A percentile compares a stretch with the other conserved stretches of the same genome.
These are phyloP conservation scores for Mucor lusitanicus DNA, from an alignment of 371 early-diverging fungal genomes.

Conservation along the genomic window DNA sequence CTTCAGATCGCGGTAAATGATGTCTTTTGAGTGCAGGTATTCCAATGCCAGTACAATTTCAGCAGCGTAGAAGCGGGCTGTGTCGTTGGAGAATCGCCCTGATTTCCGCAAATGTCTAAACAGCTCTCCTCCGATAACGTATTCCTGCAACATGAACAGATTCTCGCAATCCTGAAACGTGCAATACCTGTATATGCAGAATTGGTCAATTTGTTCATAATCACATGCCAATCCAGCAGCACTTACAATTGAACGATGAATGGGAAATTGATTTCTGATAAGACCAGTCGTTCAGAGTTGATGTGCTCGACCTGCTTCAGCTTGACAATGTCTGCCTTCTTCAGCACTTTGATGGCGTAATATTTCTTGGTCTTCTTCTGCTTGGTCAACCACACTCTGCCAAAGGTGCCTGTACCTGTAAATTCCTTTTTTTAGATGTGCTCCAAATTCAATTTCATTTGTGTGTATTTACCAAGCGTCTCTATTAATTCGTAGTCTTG, in stretches of 20 bases:
- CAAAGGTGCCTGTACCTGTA: slow-evolving; percentile 60
- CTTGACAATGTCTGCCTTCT: slow-evolving; percentile 87
- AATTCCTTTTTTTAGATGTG: neutral
- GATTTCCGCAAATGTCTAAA: slow-evolving; percentile 60
- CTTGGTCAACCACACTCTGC: slow-evolving; percentile 58
- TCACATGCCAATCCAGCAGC: neutral
- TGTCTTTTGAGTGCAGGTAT: slow-evolving; percentile 90
- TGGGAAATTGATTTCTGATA: slow-evolving; percentile 73
- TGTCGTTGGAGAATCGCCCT: slow-evolving; percentile 76
- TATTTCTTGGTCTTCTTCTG: slow-evolving; percentile 54
- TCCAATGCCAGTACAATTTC: slow-evolving; percentile 83
- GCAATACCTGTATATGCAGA: slow-evolving; percentile 18
- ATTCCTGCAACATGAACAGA: slow-evolving; percentile 96
- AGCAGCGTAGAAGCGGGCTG: slow-evolving; percentile 83
- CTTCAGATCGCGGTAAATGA: slow-evolving; percentile 95
- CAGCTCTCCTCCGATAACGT: slow-evolving; percentile 95
- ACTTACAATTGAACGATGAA: slow-evolving; percentile 82
- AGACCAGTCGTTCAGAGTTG: slow-evolving; percentile 76
- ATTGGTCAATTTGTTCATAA: neutral
- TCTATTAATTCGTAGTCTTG: slow-evolving; percentile 65
- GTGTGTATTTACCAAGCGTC: slow-evolving; percentile 56
- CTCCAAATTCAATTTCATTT: neutral
- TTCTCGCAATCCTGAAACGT: slow-evolving; percentile 93
- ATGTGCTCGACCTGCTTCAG: slow-evolving; percentile 80
- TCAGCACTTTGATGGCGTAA: slow-evolving; percentile 94